These are phyloP conservation scores for Pecoramyces ruminantium DNA, from an alignment of 192 early-diverging fungal genomes.

Conservation along the genomic window DNA sequence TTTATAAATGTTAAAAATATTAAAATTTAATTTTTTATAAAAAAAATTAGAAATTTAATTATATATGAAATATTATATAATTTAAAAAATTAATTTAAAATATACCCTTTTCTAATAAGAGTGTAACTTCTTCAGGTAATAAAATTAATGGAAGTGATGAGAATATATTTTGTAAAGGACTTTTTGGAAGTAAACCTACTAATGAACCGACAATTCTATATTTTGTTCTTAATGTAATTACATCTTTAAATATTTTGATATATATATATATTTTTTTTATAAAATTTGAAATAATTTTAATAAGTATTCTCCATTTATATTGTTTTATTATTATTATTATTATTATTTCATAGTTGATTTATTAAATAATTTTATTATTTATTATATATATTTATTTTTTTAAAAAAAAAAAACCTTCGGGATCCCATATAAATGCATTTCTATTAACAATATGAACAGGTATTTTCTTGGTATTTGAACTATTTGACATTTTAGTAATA, in stretches of 20 bases:
- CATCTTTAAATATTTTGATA: slow-evolving; percentile 17
- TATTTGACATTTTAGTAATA: too few relatives aligned
- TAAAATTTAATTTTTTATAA: too few relatives aligned
- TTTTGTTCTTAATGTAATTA: slow-evolving; percentile 26
- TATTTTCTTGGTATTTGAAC: neutral
- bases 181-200: slow-evolving; percentile 44
- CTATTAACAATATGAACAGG: neutral
- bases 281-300: too few relatives aligned
- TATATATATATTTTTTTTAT: too few relatives aligned
- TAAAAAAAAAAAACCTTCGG: neutral
- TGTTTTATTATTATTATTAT: too few relatives aligned
- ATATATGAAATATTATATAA: too few relatives aligned
- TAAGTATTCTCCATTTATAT: too few relatives aligned
- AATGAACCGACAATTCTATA: slow-evolving; percentile 48
- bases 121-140: slow-evolving; percentile 51
- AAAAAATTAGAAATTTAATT: too few relatives aligned
- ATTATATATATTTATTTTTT: neutral
- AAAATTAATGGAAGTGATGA: slow-evolving; percentile 53
- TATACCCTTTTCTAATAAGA: slow-evolving; percentile 24
- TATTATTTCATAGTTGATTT: too few relatives aligned
- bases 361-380: too few relatives aligned
- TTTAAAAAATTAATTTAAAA: neutral
- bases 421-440: neutral
- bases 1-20: too few relatives aligned
- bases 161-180: slow-evolving; percentile 60